These are phyloP conservation scores for Pichia cabralensis DNA, from an alignment of 805 yeast species.

Conservation along the genomic window DNA sequence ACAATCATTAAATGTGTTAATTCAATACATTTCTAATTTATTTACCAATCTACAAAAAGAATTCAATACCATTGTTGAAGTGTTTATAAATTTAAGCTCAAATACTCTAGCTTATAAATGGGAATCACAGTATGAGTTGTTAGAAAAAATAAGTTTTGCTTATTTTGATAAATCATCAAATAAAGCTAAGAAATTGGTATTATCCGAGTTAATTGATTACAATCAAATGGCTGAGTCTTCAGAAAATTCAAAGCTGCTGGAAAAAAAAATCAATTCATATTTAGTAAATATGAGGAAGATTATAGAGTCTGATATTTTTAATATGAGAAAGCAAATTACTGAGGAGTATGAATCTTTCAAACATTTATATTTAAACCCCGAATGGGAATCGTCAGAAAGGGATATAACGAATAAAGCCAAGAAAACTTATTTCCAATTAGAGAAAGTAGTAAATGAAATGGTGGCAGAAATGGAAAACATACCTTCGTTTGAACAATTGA, in stretches of 20 bases:
- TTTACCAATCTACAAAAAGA: constrained; percentile 30
- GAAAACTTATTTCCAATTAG: constrained; percentile 15
- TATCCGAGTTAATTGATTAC: constrained; percentile 28
- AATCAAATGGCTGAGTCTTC: constrained; percentile 25
- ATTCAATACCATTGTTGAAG: constrained; percentile 29
- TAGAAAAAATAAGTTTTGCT: constrained; percentile 20
- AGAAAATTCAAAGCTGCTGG: constrained; percentile 17
- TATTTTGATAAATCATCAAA: constrained; percentile 11
- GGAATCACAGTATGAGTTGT: constrained; percentile 24
- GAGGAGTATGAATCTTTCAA: constrained; percentile 32
- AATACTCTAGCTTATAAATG: constrained; percentile 36
- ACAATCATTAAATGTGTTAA: constrained; percentile 38
- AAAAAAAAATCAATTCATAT: constrained; percentile 12
- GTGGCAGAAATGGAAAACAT: constrained; percentile 14
- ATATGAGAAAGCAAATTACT: constrained; percentile 26
- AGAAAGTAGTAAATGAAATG: constrained; percentile 16
- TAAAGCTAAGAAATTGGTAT: constrained; percentile 11
- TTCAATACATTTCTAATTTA: constrained; percentile 41
- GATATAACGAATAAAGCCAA: constrained; percentile 15
- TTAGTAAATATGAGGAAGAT: constrained; percentile 24
- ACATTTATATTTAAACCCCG: constrained; percentile 24
- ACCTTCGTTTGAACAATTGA: constrained; percentile 24
- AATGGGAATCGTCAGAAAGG: constrained; percentile 7
- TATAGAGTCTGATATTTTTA: constrained; percentile 29
- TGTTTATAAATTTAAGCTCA: constrained; percentile 27